phyloP scores from a whole-genome alignment of 371 early-diverging fungal species.

The Mortierella sp. region DNA sequence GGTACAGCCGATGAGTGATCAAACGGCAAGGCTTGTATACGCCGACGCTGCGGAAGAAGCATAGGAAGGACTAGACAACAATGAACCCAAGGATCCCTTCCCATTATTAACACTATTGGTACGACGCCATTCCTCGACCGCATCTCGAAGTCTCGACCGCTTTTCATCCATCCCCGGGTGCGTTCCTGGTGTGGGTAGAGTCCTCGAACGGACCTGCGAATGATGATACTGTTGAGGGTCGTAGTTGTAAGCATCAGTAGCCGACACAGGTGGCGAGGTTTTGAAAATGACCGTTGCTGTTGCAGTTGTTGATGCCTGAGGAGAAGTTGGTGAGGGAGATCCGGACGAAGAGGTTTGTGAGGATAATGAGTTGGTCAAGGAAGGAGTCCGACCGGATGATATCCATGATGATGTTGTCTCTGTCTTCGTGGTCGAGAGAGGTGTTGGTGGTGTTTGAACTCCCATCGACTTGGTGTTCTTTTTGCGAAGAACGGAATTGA shows the following conservation, averaged over 20 bases:
- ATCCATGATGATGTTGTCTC: too few relatives aligned
- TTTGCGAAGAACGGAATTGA: slow-evolving; percentile 39
- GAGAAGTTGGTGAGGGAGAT: slow-evolving; percentile 23
- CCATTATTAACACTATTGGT: too few relatives aligned
- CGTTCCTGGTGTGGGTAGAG: not conserved
- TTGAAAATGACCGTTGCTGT: too few relatives aligned
- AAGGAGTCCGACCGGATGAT: slow-evolving; percentile 15
- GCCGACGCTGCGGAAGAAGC: too few relatives aligned
- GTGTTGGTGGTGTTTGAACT: not conserved
- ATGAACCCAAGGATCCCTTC: too few relatives aligned
- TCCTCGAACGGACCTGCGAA: not conserved
- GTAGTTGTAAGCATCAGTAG: not conserved
- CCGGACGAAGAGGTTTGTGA: slow-evolving; percentile 28
- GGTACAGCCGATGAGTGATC: too few relatives aligned
- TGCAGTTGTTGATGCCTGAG: slow-evolving; percentile 4
- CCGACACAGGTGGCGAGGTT: not conserved
- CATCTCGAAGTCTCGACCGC: slow-evolving; percentile 32
- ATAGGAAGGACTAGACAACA: too few relatives aligned
- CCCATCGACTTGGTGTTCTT: too few relatives aligned
- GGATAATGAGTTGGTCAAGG: slow-evolving; percentile 11
- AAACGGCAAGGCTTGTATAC: too few relatives aligned
- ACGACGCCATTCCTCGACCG: slow-evolving; percentile 50
- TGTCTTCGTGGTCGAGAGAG: not conserved
- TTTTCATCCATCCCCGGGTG: slow-evolving; percentile 35
- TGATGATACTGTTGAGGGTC: not conserved